Conservation (phyloP, 257 asterid genomes). For the Coffea eugenioides region DNA sequence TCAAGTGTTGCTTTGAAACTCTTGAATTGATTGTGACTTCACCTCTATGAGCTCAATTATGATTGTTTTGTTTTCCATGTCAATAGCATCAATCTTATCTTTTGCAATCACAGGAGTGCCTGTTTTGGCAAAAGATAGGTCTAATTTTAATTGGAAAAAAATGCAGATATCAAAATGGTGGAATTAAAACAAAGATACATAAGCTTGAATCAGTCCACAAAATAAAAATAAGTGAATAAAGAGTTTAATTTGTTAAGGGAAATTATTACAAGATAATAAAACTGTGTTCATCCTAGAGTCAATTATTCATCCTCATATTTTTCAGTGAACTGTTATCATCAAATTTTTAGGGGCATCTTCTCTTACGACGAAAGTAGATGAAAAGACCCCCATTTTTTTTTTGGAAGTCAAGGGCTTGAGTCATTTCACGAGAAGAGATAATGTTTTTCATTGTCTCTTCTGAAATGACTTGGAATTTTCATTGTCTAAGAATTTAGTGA, state of each 20-base stretch:
- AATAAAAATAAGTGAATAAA: no score
- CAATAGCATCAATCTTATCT: conserved; percentile 47
- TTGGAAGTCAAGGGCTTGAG: no score
- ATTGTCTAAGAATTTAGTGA: no score
- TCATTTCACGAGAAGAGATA: no score
- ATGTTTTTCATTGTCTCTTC: no score
- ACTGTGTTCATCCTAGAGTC: not conserved
- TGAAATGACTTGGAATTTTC: no score
- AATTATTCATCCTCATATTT: not conserved
- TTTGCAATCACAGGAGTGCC: conserved; percentile 47
- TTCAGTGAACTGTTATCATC: not conserved
- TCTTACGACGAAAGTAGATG: no score
- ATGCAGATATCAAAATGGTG: not conserved
- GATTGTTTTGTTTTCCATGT: conserved; percentile 39
- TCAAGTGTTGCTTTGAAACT: conserved; percentile 43
- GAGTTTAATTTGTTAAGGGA: not conserved
- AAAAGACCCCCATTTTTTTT: no score
- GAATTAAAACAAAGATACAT: not conserved
- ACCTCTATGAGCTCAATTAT: conserved; percentile 53
- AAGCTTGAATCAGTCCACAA: conserved; percentile 23
- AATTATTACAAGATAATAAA: not conserved
- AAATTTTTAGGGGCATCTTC: no score
- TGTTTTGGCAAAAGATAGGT: not conserved
- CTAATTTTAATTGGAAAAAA: no score
- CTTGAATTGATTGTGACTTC: conserved; percentile 51